phyloP scores from a whole-genome alignment of 257 asterid genomes.

The Lavandula angustifolia region DNA sequence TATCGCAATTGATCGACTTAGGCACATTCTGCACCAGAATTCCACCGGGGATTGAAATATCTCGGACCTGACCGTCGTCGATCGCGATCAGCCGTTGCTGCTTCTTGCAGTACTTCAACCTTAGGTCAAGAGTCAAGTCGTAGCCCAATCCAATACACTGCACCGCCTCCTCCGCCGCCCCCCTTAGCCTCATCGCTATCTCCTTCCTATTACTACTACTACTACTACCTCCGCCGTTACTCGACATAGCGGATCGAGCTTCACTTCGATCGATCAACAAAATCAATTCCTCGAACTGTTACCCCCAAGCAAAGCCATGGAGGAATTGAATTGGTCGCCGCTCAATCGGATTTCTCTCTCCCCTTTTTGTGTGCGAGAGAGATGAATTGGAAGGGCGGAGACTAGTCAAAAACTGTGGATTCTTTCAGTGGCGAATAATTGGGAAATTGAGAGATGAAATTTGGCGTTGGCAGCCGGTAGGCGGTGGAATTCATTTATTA shows the following conservation, averaged over 20 bases:
- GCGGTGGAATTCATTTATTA: constrained; percentile 6
- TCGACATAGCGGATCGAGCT: constrained; percentile 28
- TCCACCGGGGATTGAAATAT: constrained; percentile 72
- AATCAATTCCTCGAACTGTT: constrained; percentile 23
- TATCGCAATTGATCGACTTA: constrained; percentile 65
- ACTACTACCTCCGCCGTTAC: constrained; percentile 26
- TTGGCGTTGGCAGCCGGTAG: constrained; percentile 21
- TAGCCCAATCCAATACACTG: constrained; percentile 66
- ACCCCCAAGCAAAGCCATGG: not conserved
- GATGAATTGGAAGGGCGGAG: constrained; percentile 23
- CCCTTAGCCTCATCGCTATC: constrained; percentile 60
- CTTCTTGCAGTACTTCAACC: constrained; percentile 59
- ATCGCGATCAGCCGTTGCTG: constrained; percentile 53
- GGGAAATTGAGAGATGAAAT: constrained; percentile 3
- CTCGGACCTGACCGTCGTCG: constrained; percentile 66
- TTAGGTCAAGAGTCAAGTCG: constrained; percentile 58
- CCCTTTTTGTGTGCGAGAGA: constrained; percentile 11
- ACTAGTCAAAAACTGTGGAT: constrained; percentile 17
- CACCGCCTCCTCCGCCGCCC: constrained; percentile 69
- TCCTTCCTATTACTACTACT: constrained; percentile 45
- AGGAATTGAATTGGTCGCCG: not conserved
- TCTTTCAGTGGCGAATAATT: not conserved
- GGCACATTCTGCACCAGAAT: constrained; percentile 71
- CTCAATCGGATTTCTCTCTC: not conserved
- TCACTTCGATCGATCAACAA: not conserved